Evolutionary conservation across 352 stramenopile genomes (phyloP), one percentile per base, ranked within the genome.

Genomic region (Phytophthora syringae): DNA sequence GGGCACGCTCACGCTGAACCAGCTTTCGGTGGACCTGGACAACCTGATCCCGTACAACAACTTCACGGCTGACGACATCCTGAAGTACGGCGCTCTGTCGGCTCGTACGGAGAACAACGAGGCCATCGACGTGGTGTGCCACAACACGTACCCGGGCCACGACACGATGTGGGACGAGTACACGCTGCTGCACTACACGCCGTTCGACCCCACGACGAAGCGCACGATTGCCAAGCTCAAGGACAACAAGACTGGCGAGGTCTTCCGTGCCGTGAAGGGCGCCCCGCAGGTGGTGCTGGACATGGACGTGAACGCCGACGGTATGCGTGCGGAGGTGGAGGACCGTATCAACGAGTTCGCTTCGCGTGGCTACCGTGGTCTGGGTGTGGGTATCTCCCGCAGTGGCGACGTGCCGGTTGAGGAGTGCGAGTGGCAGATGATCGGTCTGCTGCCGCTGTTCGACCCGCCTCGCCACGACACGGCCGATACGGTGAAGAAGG

Each of bases 401-500:
- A 84, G 74, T 45, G 82, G 79, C 15, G 82, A 91, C 52, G 80
- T 88, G 25, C 74, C 79, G 27, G 37, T 90, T 12, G 88, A 95
- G 42, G 72, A 97, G 69, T 93, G 81, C 59, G 67, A 88, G 63
- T 98, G 92, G 92, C 79, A 95, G 57, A 95, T 98, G 80, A 81
- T 96, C 39, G 95, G 95, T 76, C 69, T 98, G 21, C 51, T 98
- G 55, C 88, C 93, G 24, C 82, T 98, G 74, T 89, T 98, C 48
- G 96, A 99, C 62, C 96, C 95, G 36, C 94, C 96, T 52, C 89
- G 96, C 48, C 82, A 92, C 60, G 95, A 98, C 71, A 98, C 94
- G 44, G 79, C 82, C 12, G 79, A 93, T 47, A 98, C 96, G 5
- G 97, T 98, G 65, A 82, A 94, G 63, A 40, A 88, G 32, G 88